Percentiles rank a stretch among this genome's conserved stretches.
Evolutionary conservation across 768 basidiomycete genomes (phyloP).

Genomic region (Dentipellis fragilis): DNA sequence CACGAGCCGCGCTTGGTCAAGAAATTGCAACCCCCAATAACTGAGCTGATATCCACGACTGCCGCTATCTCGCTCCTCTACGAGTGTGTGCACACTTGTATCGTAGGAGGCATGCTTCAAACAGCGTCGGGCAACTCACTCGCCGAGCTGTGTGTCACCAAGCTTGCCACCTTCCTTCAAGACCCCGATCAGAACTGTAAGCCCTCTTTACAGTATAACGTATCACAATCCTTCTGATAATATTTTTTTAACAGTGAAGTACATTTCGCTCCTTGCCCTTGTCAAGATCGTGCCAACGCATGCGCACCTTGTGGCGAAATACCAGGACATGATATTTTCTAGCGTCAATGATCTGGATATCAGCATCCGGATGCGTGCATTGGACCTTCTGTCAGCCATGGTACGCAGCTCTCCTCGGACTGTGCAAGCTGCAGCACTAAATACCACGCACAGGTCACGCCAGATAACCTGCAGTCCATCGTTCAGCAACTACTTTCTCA

Average conservation of each 20-base stretch:
- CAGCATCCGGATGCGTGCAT: slow-evolving; percentile 90
- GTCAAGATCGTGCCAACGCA: slow-evolving; percentile 92
- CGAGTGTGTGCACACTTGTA: slow-evolving; percentile 97
- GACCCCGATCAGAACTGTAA: slow-evolving; percentile 92
- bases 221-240: neutral
- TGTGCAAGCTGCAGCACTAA: neutral
- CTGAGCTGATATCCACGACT: slow-evolving; percentile 90
- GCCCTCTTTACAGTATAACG: slow-evolving; percentile 22
- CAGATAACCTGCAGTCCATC: slow-evolving; percentile 77
- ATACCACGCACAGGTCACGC: slow-evolving; percentile 52
- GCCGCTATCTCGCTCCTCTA: slow-evolving; percentile 92
- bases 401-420: slow-evolving; percentile 27
- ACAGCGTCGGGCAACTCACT: slow-evolving; percentile 67
- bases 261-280: slow-evolving; percentile 91
- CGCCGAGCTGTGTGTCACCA: slow-evolving; percentile 84
- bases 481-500: slow-evolving; percentile 86
- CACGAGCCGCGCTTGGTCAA: slow-evolving; percentile 88
- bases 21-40: slow-evolving; percentile 90
- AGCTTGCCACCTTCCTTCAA: slow-evolving; percentile 84
- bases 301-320: slow-evolving; percentile 80
- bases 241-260: slow-evolving; percentile 63
- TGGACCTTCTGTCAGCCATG: slow-evolving; percentile 92
- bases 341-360: slow-evolving; percentile 91
- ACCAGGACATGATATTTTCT: slow-evolving; percentile 83
- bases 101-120: slow-evolving; percentile 92